Evolutionary conservation across 805 yeast species (phyloP), one percentile per base, ranked within the genome.

Genomic region (Zygotorulaspora chibaensis): DNA sequence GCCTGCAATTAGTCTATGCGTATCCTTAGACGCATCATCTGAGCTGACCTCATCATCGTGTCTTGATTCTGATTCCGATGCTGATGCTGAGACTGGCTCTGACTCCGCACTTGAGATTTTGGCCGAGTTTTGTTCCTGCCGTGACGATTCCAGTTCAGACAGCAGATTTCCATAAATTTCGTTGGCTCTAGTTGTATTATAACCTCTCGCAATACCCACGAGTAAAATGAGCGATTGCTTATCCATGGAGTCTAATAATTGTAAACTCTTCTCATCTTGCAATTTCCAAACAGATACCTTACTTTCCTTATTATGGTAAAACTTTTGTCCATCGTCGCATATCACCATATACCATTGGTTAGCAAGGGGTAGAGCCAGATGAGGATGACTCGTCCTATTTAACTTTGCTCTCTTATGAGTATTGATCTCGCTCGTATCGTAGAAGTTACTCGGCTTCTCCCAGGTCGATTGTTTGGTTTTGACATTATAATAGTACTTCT

Each of bases 341-440:
- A 77, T 61, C 1, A 75, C 65, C n/a, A 76, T 46, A 2, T 46
- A 30, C 81, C 80, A 77, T 3, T 60, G 63, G 16, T 66, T 58
- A 1, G 45, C 18, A 26, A 62, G 47, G 5, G 55, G 54, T 8
- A 60, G 33, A 2, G 45, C 54, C 41, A 52, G 57, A 8, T 45
- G 29, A 7, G 58, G 52, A 10, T 33, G 35, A 11, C 40, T 43
- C 8, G 34, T 28, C 36, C 40, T 35, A 6, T 35, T 39, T 12
- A 20, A 13, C 37, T 50, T 42, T 3, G 33, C 37, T 30, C 51
- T 53, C 12, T 45, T 42, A 11, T 37, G 25, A 15, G 18, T 26
- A 12, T 33, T 16, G 30, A 15, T 34, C 16, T 20, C 31, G 13
- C 40, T 39, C 15, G 35, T 42, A 12, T 48, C 53, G 38, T 42